phyloP scores from a whole-genome alignment of 345 rosid genomes.

The Melastoma malabathricum region DNA sequence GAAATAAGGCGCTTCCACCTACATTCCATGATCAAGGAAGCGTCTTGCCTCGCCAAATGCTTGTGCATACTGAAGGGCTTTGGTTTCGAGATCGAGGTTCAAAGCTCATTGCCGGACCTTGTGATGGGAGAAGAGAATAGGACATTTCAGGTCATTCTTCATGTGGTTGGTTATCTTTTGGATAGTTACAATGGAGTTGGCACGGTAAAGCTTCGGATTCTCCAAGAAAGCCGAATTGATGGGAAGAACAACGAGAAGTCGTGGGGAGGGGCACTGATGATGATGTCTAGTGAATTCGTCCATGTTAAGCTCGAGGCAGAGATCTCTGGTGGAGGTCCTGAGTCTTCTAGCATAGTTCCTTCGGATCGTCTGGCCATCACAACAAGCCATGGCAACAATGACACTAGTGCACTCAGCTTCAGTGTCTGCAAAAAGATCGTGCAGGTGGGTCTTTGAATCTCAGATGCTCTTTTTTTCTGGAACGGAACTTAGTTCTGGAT shows the following conservation, averaged over 20 bases:
- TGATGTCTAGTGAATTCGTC: constrained; percentile 30
- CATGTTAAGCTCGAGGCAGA: constrained; percentile 61
- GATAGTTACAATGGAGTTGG: constrained; percentile 45
- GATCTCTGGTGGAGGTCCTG: constrained; percentile 32
- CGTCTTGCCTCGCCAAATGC: constrained; percentile 76
- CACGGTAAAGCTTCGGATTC: constrained; percentile 34
- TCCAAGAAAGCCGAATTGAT: constrained; percentile 22
- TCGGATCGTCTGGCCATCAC: constrained; percentile 24
- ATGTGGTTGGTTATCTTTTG: constrained; percentile 74
- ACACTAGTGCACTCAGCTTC: constrained; percentile 54
- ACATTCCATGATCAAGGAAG: constrained; percentile 68
- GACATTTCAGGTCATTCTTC: constrained; percentile 84
- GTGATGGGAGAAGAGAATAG: constrained; percentile 80
- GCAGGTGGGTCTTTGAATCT: constrained; percentile 28
- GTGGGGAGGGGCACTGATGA: constrained; percentile 39
- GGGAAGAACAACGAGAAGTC: constrained; percentile 31
- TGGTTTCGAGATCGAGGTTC: constrained; percentile 53
- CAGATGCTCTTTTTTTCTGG: background rate
- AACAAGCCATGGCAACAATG: constrained; percentile 31
- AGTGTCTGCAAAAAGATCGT: constrained; percentile 87
- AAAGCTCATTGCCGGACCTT: constrained; percentile 55
- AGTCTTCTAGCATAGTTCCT: no score
- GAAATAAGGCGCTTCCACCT: constrained; percentile 57
- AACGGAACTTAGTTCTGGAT: background rate
- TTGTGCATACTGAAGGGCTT: constrained; percentile 58